Conservation (phyloP, 2,329 filamentous ascomycete species). For the Talaromyces sp. region DNA sequence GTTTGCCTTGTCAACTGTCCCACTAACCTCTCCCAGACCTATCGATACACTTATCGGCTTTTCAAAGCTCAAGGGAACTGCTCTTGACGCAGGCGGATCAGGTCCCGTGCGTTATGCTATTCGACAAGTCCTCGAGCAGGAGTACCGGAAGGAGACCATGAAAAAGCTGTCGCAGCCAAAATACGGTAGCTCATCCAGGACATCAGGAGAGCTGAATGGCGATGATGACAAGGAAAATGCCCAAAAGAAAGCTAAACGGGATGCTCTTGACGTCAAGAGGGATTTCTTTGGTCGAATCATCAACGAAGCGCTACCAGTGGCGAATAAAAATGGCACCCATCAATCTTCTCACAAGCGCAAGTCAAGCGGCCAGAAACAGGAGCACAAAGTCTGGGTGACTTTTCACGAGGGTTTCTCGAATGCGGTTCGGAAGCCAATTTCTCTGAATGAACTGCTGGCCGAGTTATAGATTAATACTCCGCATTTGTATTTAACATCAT, state of each 20-base stretch:
- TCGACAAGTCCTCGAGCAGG: conserved; percentile 86
- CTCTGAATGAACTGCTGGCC: conserved; percentile 68
- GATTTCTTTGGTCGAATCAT: conserved; percentile 84
- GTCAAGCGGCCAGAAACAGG: conserved; percentile 33
- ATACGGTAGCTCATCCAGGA: conserved; percentile 23
- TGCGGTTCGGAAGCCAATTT: conserved; percentile 83
- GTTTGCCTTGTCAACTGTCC: conserved; percentile 24
- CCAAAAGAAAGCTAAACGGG: conserved; percentile 16
- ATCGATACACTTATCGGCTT: conserved; percentile 77
- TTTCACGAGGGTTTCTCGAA: conserved; percentile 90
- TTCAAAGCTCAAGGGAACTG: conserved; percentile 30
- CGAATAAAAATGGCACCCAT: conserved; percentile 30
- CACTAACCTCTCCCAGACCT: conserved; percentile 35
- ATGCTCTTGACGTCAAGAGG: conserved; percentile 51
- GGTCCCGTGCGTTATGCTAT: conserved; percentile 85
- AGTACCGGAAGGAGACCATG: conserved; percentile 69
- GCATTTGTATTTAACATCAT: background rate
- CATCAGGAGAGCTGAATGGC: conserved; percentile 25
- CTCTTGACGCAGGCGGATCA: conserved; percentile 50
- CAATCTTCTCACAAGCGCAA: conserved; percentile 22
- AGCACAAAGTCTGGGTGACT: conserved; percentile 73
- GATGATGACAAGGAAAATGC: conserved; percentile 13
- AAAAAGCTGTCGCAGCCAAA: conserved; percentile 59
- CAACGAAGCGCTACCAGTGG: conserved; percentile 36
- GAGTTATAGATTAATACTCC: conserved; percentile 16